Conservation (phyloP, 306 rosid species). For the Castanea sativa region DNA sequence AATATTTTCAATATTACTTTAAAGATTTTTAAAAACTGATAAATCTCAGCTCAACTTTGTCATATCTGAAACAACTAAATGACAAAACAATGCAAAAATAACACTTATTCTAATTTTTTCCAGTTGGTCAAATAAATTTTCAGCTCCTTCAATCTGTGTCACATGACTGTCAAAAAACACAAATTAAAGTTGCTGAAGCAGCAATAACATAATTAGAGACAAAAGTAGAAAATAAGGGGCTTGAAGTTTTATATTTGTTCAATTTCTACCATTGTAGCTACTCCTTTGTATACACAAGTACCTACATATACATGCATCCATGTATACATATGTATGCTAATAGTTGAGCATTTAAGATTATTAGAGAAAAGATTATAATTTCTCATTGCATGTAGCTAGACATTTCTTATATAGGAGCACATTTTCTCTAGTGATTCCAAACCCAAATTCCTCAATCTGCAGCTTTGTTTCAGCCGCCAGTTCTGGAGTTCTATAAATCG, state of each 20-base stretch:
- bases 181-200: background rate
- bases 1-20: background rate
- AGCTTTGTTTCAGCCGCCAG: constrained; percentile 95
- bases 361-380: background rate
- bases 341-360: background rate
- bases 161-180: background rate
- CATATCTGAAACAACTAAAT: constrained; percentile 13
- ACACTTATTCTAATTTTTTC: background rate
- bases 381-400: background rate
- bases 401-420: background rate
- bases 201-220: background rate
- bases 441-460: constrained; percentile 33
- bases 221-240: background rate
- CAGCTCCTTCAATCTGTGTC: background rate
- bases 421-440: constrained; percentile 1
- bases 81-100: background rate
- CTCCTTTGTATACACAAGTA: background rate
- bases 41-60: background rate
- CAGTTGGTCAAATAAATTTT: background rate
- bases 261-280: background rate
- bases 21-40: constrained; percentile 4
- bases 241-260: background rate
- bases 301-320: background rate
- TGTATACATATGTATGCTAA: background rate
- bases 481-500: constrained; percentile 86